Evolutionary conservation across 2,329 filamentous ascomycete species (phyloP), one percentile per base, ranked within the genome.

Genomic region (Moelleriella libera): DNA sequence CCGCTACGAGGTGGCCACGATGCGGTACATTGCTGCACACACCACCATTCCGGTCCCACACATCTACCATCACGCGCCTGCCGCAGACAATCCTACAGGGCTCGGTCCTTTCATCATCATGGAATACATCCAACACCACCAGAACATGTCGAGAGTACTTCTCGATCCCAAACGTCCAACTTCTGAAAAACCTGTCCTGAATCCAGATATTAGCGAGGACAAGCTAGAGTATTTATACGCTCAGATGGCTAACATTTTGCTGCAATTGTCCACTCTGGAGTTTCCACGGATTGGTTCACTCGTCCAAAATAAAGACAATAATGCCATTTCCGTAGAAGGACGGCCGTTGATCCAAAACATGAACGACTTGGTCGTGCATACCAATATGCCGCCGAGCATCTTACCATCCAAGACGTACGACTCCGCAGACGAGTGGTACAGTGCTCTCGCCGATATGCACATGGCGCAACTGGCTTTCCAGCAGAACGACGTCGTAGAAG

Each of bases 221-320:
- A 61, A 56, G 32, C 59, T 69, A 0, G 49, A 60, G 46, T 47
- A 52, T 6, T 48, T 68, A 1, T 71, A 70, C 51, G 46, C 55
- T 2, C 59, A 71, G 50, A 59, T 71, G 48, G 68, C 68, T 10
- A 59, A 63, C 30, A 65, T 69, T 39, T 30, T 70, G 12, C 57
- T 72, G 5, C 61, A 70, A 48, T 60, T 72, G 1, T 63, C 57
- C 12, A 54, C 5, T 4, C 53, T 60, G 1, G 59, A 52, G 1
- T 64, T 70, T 30, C 44, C 57, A 30, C 53, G 54, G 29, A 69
- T 72, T 31, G 68, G 68, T 1, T 65, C 61, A 7, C 53, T 69
- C 2, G 45, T 51, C 31, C 49, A 64, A 43, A 7, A 37, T 37
- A 46, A 55, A 2, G 51, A 57, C 11, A 47, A 57, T 12, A 53